Evolutionary conservation across 164 flowering plant genomes (phyloP), one percentile per base, ranked within the genome.

Genomic region (Piper betle): DNA sequence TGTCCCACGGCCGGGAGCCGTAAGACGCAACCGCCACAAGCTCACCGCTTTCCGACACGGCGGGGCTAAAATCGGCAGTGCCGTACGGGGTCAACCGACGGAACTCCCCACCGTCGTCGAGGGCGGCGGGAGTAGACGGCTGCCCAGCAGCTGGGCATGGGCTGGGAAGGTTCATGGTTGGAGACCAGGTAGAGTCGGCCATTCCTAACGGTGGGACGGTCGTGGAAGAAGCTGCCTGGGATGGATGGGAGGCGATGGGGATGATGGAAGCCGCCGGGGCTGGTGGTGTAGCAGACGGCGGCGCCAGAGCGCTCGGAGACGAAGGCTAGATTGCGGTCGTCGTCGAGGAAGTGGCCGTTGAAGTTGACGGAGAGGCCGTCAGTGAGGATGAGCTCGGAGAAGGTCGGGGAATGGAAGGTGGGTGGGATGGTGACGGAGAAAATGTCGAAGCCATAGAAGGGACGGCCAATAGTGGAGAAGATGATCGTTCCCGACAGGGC

Each of bases 1-100:
- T 42, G 4, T 54, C 72, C 97, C 97, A 91, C 6, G 76, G 73
- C 2, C 83, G 75, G 25, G 78, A 73, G n/a, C 91, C 94, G 55
- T 86, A 75, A 0, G 97, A 84, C 0, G 96, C 88, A 2, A 91
- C 96, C n/a, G 96, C 97, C 12, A 88, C 37, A 55, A 77, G 73
- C 25, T 80, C 68, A 0, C 91, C 96, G 0, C 80, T 57, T 38
- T 10, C 70, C 2, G 97, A 91, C 53, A 91, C 52, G 0, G 91
- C 79, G 0, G 97, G 96, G 52, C 96, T 86, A 73, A 71, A 91
- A 70, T 91, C 97, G 42, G 75, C 90, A 1, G 61, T 71, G 1
- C 78, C 90, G 6, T 3, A 12, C 2, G 96, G 97, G 15, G 87
- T 84, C 33, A 91, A 56, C 8, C 95, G 77, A 6, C 63, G 64